Evolutionary conservation across 495 filamentous ascomycete species (phyloP), one percentile per base, ranked within the genome.

Genomic region (Aspergillus indologenus): DNA sequence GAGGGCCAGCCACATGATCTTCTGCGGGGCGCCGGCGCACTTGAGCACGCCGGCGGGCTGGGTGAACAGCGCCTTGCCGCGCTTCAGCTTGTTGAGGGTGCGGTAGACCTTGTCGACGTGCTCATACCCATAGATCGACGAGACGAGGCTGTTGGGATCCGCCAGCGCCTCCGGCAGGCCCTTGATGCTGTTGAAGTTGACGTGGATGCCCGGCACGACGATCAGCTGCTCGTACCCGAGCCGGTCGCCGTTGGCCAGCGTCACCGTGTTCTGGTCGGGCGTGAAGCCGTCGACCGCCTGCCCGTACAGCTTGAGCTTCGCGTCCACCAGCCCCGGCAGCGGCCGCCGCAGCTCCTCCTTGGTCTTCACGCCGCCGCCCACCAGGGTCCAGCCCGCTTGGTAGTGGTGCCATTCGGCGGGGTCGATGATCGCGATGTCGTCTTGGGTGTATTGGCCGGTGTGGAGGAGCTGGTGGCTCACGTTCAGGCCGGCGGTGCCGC

Each of bases 321-420:
- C 70, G 59, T 86, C 79, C 31, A 87, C 74, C 22, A 87, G 66
- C 53, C 69, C 69, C 14, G 71, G 68, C 43, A 87, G 68, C 6
- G 80, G 83, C 49, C 73, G 72, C 19, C 78, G 78, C 47, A 86
- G 74, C 2, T 81, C 75, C 45, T 84, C 68, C 29, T 83, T 79
- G 44, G 72, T 74, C 65, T 85, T 87, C 46, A 89, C 75, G 15
- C 86, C 86, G 23, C 85, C 84, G 48, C 83, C 85, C 40, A 88
- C 85, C 3, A 89, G 76, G 12, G 86, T 88, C 86, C 86, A 89
- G 55, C 86, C 86, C 2, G 86, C 85, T 69, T 89, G 86, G 72
- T 87, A 89, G 75, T 88, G 80, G 71, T 89, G 86, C 71, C 77
- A 84, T 59, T 77, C 64, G 0, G 86, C 77, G 0, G 85, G 86